Conservation (phyloP, 2,329 filamentous ascomycete species). For the Apiospora rasikravindrae region DNA sequence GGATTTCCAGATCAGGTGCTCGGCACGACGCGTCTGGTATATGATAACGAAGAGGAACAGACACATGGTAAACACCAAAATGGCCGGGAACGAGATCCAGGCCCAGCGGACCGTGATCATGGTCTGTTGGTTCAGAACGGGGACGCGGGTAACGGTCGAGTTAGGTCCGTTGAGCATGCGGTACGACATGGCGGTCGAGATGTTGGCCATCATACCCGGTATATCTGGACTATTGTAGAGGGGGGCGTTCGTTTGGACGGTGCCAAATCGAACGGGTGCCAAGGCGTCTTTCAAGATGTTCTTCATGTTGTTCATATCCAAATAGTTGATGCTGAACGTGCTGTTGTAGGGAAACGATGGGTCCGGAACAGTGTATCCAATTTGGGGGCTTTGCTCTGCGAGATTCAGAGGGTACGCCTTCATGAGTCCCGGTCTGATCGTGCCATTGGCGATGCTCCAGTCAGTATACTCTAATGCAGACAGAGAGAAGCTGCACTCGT, state of each 20-base stretch:
- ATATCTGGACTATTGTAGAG: not conserved
- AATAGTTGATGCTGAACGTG: not conserved
- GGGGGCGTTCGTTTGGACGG: not conserved
- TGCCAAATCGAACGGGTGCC: not conserved
- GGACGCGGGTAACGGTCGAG: not conserved
- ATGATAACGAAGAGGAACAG: not conserved
- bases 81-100: conserved; percentile 10
- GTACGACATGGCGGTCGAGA: conserved; percentile 13
- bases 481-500: not conserved
- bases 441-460: not conserved
- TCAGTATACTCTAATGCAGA: not conserved
- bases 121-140: not conserved
- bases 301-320: not conserved
- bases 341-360: not conserved
- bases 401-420: not conserved
- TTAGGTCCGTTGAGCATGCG: conserved; percentile 18
- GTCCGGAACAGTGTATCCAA: not conserved
- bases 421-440: not conserved
- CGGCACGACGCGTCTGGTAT: not conserved
- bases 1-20: conserved; percentile 20
- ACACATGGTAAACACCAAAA: not conserved
- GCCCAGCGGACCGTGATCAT: conserved; percentile 13
- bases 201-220: not conserved
- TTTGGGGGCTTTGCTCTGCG: not conserved
- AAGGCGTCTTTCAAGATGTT: not conserved